Evolutionary conservation across 768 basidiomycete species (phyloP).

Genomic region (Auriscalpium microsporum): DNA sequence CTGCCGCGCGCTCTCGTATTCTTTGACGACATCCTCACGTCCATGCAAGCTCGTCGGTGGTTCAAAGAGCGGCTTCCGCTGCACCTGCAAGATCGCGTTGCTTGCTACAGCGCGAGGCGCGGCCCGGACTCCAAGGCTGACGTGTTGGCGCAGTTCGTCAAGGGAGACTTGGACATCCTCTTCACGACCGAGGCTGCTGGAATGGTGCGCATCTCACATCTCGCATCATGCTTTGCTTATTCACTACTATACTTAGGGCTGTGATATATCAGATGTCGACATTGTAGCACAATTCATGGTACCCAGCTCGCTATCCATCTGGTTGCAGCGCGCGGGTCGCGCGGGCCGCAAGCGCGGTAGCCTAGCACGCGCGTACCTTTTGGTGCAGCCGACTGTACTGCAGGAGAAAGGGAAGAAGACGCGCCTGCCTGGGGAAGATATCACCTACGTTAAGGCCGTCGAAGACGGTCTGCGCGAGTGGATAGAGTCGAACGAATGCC

Average conservation of each 20-base stretch:
- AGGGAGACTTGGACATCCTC: too few relatives aligned
- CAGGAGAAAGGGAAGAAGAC: background rate
- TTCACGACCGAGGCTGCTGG: background rate
- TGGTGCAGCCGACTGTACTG: background rate
- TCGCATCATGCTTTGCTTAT: background rate
- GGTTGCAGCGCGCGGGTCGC: constrained; percentile 16
- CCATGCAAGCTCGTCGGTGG: background rate
- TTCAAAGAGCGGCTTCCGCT: background rate
- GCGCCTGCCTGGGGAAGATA: constrained; percentile 7
- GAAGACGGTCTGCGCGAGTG: constrained; percentile 23
- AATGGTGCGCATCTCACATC: background rate
- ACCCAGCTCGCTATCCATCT: background rate
- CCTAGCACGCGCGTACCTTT: background rate
- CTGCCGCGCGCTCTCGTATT: background rate
- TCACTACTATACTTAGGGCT: background rate
- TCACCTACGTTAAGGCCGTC: constrained; percentile 23
- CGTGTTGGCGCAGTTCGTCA: background rate
- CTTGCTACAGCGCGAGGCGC: background rate
- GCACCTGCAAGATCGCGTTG: background rate
- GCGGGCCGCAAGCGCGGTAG: constrained; percentile 15
- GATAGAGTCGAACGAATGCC: constrained; percentile 22
- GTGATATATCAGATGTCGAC: background rate
- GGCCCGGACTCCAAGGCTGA: background rate
- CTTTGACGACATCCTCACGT: background rate
- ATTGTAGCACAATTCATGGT: background rate